Evolutionary conservation across 768 basidiomycete genomes (phyloP), one percentile per base, ranked within the genome.

Genomic region (Xerocomellus intermedius): DNA sequence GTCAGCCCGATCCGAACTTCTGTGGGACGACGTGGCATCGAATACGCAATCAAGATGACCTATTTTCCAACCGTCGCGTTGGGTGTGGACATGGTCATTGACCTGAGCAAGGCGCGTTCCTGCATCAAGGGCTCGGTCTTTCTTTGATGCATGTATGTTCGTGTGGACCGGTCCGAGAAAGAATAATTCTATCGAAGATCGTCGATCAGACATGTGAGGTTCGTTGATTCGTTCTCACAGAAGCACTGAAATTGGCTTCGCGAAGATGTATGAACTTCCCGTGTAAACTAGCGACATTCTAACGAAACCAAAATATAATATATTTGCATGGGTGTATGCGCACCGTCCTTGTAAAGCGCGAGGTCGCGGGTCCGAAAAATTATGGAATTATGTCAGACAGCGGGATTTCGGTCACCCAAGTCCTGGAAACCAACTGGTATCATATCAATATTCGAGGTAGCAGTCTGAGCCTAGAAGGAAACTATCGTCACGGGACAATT

Each of bases 21-120:
- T 58, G 36, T 58, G 61, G 59, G 37, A 49, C 8, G 36, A 52
- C 9, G 1, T 5, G 32, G 2, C 22, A 46, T 45, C 24, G 7
- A n/a, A 42, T 17, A 5, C 13, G 2, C 42, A 26, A 26, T 26
- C 5, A 26, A 26, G 26, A 26, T 6, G 26, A 26, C 30, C 13
- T 4, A 12, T 16, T 8, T 21, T 1, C 16, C 37, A n/a, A n/a
- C 12, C 19, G n/a, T 8, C 17, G 4, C 46, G 26, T 21, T 37
- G 21, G 16, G 13, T 5, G 10, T 41, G 7, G 32, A 17, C 8
- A 2, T 28, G 14, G 5, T 5, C 4, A 4, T 36, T 14, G 41
- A 42, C 6, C 14, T 22, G 17, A 33, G n/a, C 6, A 19, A 35
- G 47, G 56, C 43, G 7, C 10, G 56, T 44, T 26, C 21, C 1